phyloP scores from a whole-genome alignment of 495 filamentous ascomycete genomes.

The Podospora pseudopauciseta region DNA sequence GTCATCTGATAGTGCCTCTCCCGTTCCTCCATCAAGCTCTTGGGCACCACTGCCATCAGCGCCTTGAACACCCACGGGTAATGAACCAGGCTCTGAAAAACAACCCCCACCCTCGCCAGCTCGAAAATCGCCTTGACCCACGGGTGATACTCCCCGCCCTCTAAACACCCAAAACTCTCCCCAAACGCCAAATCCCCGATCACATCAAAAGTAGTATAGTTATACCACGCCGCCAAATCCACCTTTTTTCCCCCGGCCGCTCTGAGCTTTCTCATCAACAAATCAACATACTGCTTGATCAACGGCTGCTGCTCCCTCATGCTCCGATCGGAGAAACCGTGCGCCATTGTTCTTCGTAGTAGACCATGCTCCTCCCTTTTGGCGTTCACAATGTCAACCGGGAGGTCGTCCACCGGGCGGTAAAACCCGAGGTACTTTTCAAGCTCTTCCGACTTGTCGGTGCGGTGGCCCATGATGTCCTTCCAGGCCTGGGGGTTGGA shows the following conservation, averaged over 20 bases:
- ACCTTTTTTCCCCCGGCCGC: constrained; percentile 30
- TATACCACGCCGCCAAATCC: constrained; percentile 53
- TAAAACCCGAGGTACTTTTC: constrained; percentile 37
- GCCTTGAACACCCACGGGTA: constrained; percentile 26
- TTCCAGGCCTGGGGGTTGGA: constrained; percentile 49
- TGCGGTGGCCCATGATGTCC: constrained; percentile 50
- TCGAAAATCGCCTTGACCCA: constrained; percentile 54
- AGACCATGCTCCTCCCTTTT: constrained; percentile 39
- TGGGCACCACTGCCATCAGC: constrained; percentile 26
- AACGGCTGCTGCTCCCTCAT: constrained; percentile 47
- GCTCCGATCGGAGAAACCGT: constrained; percentile 51
- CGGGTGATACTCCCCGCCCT: constrained; percentile 46
- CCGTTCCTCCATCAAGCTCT: constrained; percentile 30
- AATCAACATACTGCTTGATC: constrained; percentile 44
- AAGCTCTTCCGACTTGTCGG: constrained; percentile 23
- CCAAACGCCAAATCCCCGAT: constrained; percentile 61
- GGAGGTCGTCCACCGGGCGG: constrained; percentile 23
- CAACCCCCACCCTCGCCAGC: constrained; percentile 34
- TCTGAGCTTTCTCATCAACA: constrained; percentile 44
- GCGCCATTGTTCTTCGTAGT: constrained; percentile 47
- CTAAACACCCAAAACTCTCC: constrained; percentile 53
- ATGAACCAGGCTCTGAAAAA: constrained; percentile 35
- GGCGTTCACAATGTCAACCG: constrained; percentile 33
- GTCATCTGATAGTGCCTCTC: constrained; percentile 37
- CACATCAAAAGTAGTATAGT: constrained; percentile 59